Evolutionary conservation across 1,139 yeast genomes (phyloP).

Genomic region (Saccharomycopsis hybrid): DNA sequence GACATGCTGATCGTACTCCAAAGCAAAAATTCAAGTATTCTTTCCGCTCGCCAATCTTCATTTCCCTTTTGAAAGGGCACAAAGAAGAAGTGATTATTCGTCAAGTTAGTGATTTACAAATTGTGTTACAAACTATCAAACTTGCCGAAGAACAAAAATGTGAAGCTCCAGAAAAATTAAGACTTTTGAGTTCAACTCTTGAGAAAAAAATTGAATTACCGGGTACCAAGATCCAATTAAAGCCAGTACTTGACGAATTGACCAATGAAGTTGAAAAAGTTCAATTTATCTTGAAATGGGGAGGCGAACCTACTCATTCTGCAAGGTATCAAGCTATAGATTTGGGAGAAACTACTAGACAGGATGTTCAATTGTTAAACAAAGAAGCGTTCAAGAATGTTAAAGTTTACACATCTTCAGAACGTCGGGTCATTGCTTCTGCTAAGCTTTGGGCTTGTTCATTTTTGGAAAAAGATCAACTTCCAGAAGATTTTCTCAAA

Average conservation of each 20-base stretch:
- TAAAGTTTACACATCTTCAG: conserved; percentile 85
- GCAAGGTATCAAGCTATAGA: conserved; percentile 93
- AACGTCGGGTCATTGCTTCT: conserved; percentile 87
- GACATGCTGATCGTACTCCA: conserved; percentile 99
- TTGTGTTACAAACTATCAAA: conserved; percentile 78
- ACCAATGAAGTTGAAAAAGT: conserved; percentile 83
- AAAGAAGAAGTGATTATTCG: conserved; percentile 94
- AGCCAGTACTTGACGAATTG: conserved; percentile 69
- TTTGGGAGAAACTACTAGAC: conserved; percentile 92
- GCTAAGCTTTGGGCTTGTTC: conserved; percentile 87
- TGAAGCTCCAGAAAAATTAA: conserved; percentile 75
- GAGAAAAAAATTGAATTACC: conserved; percentile 87
- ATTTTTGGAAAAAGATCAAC: conserved; percentile 61
- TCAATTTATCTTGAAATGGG: conserved; percentile 95
- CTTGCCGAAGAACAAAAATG: conserved; percentile 71
- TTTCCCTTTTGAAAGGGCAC: conserved; percentile 85
- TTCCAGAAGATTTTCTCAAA: conserved; percentile 74
- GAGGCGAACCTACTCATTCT: conserved; percentile 99
- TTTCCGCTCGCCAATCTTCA: conserved; percentile 79
- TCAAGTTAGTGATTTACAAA: conserved; percentile 77
- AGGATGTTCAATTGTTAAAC: conserved; percentile 81
- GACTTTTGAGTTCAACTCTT: conserved; percentile 72
- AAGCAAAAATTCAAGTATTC: conserved; percentile 96
- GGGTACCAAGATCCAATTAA: conserved; percentile 93
- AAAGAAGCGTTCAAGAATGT: conserved; percentile 80